Evolutionary conservation across 768 basidiomycete species (phyloP).

Genomic region (Agaricus blazei): DNA sequence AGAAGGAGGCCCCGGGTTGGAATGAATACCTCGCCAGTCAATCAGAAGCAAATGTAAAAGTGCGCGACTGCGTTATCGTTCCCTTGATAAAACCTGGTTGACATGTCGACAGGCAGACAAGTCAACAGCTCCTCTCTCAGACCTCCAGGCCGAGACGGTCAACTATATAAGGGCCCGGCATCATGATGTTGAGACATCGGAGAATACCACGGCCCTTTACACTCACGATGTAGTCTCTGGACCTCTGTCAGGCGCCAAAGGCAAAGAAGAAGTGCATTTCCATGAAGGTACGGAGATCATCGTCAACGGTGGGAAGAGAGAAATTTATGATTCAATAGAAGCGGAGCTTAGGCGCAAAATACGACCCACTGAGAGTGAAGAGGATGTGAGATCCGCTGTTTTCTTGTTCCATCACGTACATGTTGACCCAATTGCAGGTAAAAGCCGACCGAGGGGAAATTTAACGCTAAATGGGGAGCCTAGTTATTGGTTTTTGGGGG

Average conservation of each 20-base stretch:
- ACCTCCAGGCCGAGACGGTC: constrained; percentile 37
- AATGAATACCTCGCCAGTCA: constrained; percentile 59
- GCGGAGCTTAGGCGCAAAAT: constrained; percentile 13
- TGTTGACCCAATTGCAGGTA: constrained; percentile 4
- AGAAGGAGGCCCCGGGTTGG: constrained; percentile 59
- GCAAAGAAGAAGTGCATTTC: constrained; percentile 26
- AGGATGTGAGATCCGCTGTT: constrained; percentile 18
- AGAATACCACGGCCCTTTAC: constrained; percentile 32
- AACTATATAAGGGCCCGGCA: constrained; percentile 36
- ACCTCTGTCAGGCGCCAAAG: constrained; percentile 32
- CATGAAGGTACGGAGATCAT: constrained; percentile 15
- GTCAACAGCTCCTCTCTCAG: constrained; percentile 19
- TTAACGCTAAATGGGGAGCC: background rate
- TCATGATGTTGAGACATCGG: constrained; percentile 27
- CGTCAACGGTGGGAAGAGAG: constrained; percentile 3
- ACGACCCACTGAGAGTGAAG: constrained; percentile 26
- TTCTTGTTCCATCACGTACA: background rate
- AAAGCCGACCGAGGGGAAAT: constrained; percentile 13
- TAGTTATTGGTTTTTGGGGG: background rate
- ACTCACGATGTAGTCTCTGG: constrained; percentile 39
- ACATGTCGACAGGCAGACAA: constrained; percentile 35
- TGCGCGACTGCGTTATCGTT: constrained; percentile 13
- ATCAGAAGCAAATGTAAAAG: constrained; percentile 68
- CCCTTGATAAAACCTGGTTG: background rate
- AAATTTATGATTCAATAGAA: constrained; percentile 9